Evolutionary conservation across 805 yeast genomes (phyloP), one percentile per base, ranked within the genome.

Genomic region (Scheffersomyces ergatensis): DNA sequence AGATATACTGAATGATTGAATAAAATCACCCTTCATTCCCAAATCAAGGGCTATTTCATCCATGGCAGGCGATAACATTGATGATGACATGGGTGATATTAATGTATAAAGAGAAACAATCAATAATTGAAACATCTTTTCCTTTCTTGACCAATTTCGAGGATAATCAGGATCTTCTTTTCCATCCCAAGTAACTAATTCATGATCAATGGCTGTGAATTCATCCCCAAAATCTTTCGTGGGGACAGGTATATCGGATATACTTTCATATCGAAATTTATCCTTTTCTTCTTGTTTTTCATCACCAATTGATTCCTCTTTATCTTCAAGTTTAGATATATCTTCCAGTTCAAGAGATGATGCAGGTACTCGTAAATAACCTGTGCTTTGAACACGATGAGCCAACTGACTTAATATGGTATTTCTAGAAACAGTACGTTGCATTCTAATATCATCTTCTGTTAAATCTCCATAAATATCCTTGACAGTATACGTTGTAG

Each of bases 151-250:
- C 87, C 87, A 83, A 55, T 83, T 83, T 43, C 84, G 62, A n/a
- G 89, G 88, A 53, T 78, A 73, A 12, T 60, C 62, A 0, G 82
- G 80, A 51, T 83, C 89, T 38, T 76, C 72, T 14, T 69, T 72
- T 3, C 82, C 80, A 24, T 80, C 78, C 87, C 87, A 83, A 1
- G 85, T 74, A 9, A 83, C 80, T 36, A 83, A 62, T 50, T 83
- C 86, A 0, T 86, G 87, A 50, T 83, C 87, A 8, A 78, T 59
- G 4, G 58, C 55, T 24, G 63, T 62, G 53, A 75, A 80, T 50
- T 81, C 85, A 7, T 64, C 65, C 20, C 86, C 86, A 40, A 69
- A 75, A 37, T 65, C 55, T 33, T 57, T 60, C 12, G 62, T 50
- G 6, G 71, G 70, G 13, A 67, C 63, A 3, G 60, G 42, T n/a